These are phyloP conservation scores for Neofusicoccum ribis DNA, from an alignment of 2,329 filamentous ascomycete species.

Conservation along the genomic window DNA sequence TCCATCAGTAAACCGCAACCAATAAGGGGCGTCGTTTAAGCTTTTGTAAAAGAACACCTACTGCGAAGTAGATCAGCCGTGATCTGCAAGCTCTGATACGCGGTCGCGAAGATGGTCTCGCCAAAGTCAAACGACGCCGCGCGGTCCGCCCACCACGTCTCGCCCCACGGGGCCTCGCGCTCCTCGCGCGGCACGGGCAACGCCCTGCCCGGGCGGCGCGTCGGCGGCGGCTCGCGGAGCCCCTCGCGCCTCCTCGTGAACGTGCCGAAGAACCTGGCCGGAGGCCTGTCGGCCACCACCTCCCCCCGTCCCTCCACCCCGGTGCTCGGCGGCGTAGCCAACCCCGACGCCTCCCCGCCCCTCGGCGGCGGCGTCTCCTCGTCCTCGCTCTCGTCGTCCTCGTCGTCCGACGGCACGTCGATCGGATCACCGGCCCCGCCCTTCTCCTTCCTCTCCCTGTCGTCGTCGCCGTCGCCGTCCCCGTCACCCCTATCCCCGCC, in stretches of 20 bases:
- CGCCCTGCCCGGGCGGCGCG: background rate
- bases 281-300: too few species aligned
- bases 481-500: background rate
- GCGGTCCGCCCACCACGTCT: conserved; percentile 9
- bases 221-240: background rate
- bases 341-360: too few species aligned
- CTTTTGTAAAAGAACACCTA: background rate
- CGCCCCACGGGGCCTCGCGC: conserved; percentile 7
- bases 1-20: background rate
- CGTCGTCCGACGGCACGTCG: background rate
- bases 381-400: background rate
- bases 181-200: background rate
- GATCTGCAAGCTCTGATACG: conserved; percentile 9
- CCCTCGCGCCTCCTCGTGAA: background rate
- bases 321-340: too few species aligned
- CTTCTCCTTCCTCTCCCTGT: background rate
- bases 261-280: background rate
- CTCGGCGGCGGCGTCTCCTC: too few species aligned
- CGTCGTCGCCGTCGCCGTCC: background rate
- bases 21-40: too few species aligned
- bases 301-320: too few species aligned
- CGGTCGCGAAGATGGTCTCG: conserved; percentile 10
- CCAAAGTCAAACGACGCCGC: conserved; percentile 1
- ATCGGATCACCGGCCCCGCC: background rate
- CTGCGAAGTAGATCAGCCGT: conserved; percentile 4